Conservation (phyloP, 768 basidiomycete genomes). For the Trametes meyenii region DNA sequence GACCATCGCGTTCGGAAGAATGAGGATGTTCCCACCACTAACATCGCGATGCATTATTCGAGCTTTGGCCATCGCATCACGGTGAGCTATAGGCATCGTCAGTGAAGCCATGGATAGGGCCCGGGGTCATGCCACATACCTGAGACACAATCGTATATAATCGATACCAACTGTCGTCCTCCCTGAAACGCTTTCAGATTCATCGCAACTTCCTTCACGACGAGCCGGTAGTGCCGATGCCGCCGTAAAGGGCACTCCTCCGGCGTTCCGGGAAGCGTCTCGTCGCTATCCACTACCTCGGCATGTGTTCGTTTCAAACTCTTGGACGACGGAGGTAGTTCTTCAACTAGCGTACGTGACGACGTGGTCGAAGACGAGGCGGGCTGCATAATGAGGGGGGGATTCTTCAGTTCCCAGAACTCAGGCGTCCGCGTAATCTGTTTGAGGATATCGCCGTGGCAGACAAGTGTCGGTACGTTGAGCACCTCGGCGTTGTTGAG, state of each 20-base stretch:
- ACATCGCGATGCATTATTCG: slow-evolving; percentile 11
- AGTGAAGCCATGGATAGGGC: too few relatives aligned
- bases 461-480: slow-evolving; percentile 6
- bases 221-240: too few relatives aligned
- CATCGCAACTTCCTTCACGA: slow-evolving; percentile 7
- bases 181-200: background rate
- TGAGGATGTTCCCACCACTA: slow-evolving; percentile 13
- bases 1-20: background rate
- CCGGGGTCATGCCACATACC: background rate
- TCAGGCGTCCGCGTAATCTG: background rate
- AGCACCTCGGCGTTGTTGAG: background rate
- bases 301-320: background rate
- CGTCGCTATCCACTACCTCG: background rate
- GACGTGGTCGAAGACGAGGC: background rate
- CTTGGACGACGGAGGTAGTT: background rate
- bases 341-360: background rate
- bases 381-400: background rate
- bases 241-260: background rate
- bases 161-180: slow-evolving; percentile 1
- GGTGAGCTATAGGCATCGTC: background rate
- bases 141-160: slow-evolving; percentile 4
- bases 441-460: slow-evolving; percentile 4
- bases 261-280: too few relatives aligned
- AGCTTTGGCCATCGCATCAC: background rate
- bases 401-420: background rate